Evolutionary conservation across 2,329 filamentous ascomycete species (phyloP).

Genomic region (Cladosporium sp.): DNA sequence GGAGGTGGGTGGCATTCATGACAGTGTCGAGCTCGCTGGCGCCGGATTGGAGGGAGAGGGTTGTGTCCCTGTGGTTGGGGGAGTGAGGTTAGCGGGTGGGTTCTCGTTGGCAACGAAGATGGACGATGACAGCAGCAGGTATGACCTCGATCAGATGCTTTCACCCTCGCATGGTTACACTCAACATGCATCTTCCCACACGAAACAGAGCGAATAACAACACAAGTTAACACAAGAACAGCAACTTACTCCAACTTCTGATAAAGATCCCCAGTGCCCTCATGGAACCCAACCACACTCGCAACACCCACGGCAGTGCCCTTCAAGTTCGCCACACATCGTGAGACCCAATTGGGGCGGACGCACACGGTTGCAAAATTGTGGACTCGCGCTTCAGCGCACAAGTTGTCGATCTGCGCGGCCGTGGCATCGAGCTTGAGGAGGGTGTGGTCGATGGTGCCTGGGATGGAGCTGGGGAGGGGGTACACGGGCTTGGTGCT

Average conservation of each 20-base stretch:
- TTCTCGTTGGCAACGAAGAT: not conserved
- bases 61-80: constrained; percentile 44
- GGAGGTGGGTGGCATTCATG: constrained; percentile 54
- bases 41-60: constrained; percentile 50
- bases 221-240: not conserved
- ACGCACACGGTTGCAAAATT: constrained; percentile 59
- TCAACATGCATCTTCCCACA: not conserved
- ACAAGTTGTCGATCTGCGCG: constrained; percentile 54
- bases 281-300: constrained; percentile 61
- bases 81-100: not conserved
- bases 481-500: not conserved
- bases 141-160: not conserved
- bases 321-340: constrained; percentile 51
- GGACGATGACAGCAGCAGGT: no score
- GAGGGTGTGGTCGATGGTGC: constrained; percentile 51
- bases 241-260: constrained; percentile 46
- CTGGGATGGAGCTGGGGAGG: constrained; percentile 26
- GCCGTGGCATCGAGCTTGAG: constrained; percentile 51
- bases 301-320: constrained; percentile 53
- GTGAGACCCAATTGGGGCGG: constrained; percentile 53
- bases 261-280: constrained; percentile 55
- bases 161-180: not conserved
- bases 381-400: constrained; percentile 53
- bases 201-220: not conserved
- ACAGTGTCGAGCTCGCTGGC: constrained; percentile 61